Evolutionary conservation across 2,329 filamentous ascomycete species (phyloP).

Genomic region (Aureobasidium sp.): DNA sequence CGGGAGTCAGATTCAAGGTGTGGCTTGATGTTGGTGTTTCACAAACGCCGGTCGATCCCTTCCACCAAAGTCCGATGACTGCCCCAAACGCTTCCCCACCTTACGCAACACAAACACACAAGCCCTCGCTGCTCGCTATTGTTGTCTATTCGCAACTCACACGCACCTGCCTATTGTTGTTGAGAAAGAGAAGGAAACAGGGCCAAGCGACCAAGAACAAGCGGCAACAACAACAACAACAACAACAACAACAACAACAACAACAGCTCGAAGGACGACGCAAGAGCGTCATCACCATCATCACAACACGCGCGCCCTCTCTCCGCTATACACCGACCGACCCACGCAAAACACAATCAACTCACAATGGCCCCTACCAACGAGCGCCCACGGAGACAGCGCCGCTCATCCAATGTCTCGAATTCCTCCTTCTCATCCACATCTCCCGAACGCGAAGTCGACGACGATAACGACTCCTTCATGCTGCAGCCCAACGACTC

Average conservation of each 20-base stretch:
- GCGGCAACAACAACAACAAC: not conserved
- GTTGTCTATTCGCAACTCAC: not conserved
- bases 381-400: conserved; percentile 16
- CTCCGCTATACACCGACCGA: not conserved
- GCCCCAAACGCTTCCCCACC: not conserved
- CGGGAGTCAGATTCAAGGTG: not conserved
- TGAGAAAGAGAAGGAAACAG: not conserved
- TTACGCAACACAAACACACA: not conserved
- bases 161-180: not conserved
- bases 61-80: not conserved
- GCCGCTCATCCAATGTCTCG: conserved; percentile 25
- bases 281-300: conserved; percentile 5
- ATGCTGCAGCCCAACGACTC: conserved; percentile 79
- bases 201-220: not conserved
- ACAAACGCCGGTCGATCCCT: not conserved
- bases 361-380: conserved; percentile 4
- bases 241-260: not conserved
- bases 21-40: not conserved
- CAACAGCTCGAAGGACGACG: not conserved
- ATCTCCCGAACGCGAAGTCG: conserved; percentile 67
- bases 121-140: not conserved
- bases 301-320: not conserved
- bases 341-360: not conserved
- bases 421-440: conserved; percentile 59
- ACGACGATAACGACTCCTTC: conserved; percentile 92